A percentile compares a stretch with the other conserved stretches of the same genome.
Evolutionary conservation across 306 rosid species (phyloP).

Genomic region (Quercus wislizeni): DNA sequence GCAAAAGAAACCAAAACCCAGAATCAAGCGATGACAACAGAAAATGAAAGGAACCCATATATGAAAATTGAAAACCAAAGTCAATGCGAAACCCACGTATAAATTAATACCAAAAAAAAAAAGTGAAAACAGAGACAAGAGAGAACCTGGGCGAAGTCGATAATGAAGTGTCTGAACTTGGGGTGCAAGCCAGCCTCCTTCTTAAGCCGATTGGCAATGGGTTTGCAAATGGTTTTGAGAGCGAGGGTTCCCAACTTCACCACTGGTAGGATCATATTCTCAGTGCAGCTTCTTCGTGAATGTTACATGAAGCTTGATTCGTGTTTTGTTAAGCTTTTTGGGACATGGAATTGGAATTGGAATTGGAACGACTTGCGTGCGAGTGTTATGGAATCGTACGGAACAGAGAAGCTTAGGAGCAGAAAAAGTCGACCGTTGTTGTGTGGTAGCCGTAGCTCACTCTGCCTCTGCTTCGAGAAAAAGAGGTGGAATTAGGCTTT

Average conservation of each 20-base stretch:
- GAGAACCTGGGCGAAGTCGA: constrained; percentile 45
- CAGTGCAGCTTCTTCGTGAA: not conserved
- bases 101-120: too few relatives aligned
- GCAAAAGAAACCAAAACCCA: not conserved
- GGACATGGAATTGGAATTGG: not conserved
- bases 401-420: not conserved
- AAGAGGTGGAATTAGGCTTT: too few relatives aligned
- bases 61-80: not conserved
- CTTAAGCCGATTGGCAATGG: constrained; percentile 44
- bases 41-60: not conserved
- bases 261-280: constrained; percentile 39
- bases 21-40: not conserved
- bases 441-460: too few relatives aligned
- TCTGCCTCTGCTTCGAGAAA: too few relatives aligned
- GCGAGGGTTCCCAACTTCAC: constrained; percentile 42
- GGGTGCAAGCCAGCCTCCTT: constrained; percentile 51
- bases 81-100: not conserved
- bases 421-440: not conserved
- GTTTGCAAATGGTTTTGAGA: constrained; percentile 41
- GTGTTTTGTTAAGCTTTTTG: not conserved
- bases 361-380: not conserved
- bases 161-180: constrained; percentile 34
- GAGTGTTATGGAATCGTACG: not conserved
- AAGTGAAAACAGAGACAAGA: not conserved
- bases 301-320: not conserved